Base-by-base conservation (phyloP, 768 basidiomycete genomes). In the Mycena chlorophos region DNA sequence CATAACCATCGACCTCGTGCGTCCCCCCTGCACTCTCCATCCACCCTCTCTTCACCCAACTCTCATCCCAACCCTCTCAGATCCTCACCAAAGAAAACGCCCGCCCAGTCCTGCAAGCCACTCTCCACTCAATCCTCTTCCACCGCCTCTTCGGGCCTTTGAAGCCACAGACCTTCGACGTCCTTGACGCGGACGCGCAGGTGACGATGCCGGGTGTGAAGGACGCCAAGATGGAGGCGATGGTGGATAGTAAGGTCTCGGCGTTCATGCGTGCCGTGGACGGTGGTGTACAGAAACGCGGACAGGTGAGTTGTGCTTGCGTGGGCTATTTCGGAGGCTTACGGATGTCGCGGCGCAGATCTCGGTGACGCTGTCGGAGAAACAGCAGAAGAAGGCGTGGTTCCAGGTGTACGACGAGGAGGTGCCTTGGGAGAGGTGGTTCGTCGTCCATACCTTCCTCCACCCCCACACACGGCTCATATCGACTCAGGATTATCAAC, bases 191-290 rank as follows among this genome's bases (percentile, higher is more conserved):
- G n/a, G n/a, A n/a, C n/a, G n/a, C n/a, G n/a, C n/a, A n/a, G 67
- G 84, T 94, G 20, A 91, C 90, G 1, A 87, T 94, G 85, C 91
- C 91, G 2, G 91, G 86, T 5, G 87, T 94, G 13, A 80, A 83
- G 13, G 91, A 93, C 68, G 73, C 78, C 0, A 82, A 82, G 47
- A 89, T 87, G 71, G 85, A 89, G 66, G 78, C 77, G 40, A 80
- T 91, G 23, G 79, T 94, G 22, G 79, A 84, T 49, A 83, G 88
- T 22, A 91, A 89, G 63, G 89, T 92, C 3, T 87, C 89, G 54
- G 69, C 75, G 1, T 91, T 93, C 60, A 91, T 88, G 88, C 86
- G 83, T 57, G 87, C 78, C 0, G 78, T 93, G 27, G 90, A 93
- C 69, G 79, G 76, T 23, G 77, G 78, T 4, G 68, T 72, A 3